Percentiles rank a stretch among this genome's conserved stretches.
Evolutionary conservation across 306 rosid species (phyloP).

Genomic region (Gastrolobium villosum): DNA sequence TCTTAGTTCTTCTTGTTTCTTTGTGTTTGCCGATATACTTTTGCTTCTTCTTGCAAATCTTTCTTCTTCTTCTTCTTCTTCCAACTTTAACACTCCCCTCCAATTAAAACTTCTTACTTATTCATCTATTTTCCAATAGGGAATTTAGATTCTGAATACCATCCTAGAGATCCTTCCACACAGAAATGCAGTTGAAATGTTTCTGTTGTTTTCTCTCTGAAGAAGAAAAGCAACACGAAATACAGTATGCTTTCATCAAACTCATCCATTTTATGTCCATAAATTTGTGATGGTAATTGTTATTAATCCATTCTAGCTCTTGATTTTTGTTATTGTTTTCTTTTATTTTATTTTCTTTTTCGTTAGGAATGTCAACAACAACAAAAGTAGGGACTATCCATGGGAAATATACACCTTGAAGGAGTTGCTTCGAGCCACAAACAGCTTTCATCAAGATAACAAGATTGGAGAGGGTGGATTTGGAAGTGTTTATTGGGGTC

Average conservation of each 20-base stretch:
- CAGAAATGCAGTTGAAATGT: constrained; percentile 63
- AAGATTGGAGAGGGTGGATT: constrained; percentile 96
- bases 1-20: constrained; percentile 52
- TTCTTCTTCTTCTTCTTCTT: constrained; percentile 42
- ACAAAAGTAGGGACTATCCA: constrained; percentile 72
- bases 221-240: constrained; percentile 48
- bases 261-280: neutral
- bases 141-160: constrained; percentile 36
- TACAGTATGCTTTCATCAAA: constrained; percentile 54
- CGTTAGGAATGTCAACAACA: constrained; percentile 45
- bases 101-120: neutral
- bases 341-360: neutral
- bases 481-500: constrained; percentile 91
- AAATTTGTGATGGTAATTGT: neutral
- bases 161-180: constrained; percentile 12
- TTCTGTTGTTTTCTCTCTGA: constrained; percentile 56
- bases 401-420: constrained; percentile 87
- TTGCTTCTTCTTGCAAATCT: constrained; percentile 48
- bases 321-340: neutral
- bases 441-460: constrained; percentile 79
- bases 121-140: constrained; percentile 34
- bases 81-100: constrained; percentile 21
- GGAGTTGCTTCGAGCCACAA: constrained; percentile 90
- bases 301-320: neutral
- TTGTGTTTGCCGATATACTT: constrained; percentile 55